These are phyloP conservation scores for Funneliformis caledonium DNA, from an alignment of 371 early-diverging fungal genomes.

Conservation along the genomic window DNA sequence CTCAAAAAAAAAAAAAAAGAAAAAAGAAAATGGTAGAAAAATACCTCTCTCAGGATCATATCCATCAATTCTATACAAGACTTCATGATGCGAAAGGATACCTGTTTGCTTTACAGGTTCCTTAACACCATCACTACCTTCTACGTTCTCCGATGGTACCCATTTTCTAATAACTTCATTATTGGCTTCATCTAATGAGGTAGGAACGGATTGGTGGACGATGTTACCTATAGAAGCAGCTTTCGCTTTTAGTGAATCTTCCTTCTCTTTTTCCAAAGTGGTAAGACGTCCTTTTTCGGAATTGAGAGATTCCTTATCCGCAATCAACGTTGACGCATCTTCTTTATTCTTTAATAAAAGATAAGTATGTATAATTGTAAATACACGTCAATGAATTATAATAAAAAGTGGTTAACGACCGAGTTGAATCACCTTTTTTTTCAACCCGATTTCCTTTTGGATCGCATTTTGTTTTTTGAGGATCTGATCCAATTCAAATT, in stretches of 20 bases:
- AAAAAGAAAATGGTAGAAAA: background rate
- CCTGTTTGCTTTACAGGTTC: slow-evolving; percentile 71
- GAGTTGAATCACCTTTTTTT: slow-evolving; percentile 70
- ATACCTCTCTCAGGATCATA: slow-evolving; percentile 92
- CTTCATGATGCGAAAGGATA: slow-evolving; percentile 92
- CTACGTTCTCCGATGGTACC: slow-evolving; percentile 53
- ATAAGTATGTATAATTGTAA: background rate
- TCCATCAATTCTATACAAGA: slow-evolving; percentile 89
- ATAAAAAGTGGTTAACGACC: background rate
- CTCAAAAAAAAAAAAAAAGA: background rate
- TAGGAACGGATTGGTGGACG: slow-evolving; percentile 91
- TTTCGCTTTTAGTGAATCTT: slow-evolving; percentile 69
- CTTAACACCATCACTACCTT: slow-evolving; percentile 33
- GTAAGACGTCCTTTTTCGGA: slow-evolving; percentile 73
- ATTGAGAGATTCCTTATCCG: slow-evolving; percentile 74
- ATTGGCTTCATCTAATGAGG: slow-evolving; percentile 59
- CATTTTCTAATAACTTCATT: slow-evolving; percentile 82
- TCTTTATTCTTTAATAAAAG: slow-evolving; percentile 68
- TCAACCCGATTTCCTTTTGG: slow-evolving; percentile 89
- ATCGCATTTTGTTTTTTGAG: slow-evolving; percentile 92
- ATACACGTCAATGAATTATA: background rate
- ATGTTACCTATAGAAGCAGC: slow-evolving; percentile 92
- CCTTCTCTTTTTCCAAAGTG: slow-evolving; percentile 75
- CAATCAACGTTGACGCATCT: slow-evolving; percentile 79
- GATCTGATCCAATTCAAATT: slow-evolving; percentile 85